Conservation (phyloP, 331 rosid genomes). For the Pyracantha coccinea region DNA sequence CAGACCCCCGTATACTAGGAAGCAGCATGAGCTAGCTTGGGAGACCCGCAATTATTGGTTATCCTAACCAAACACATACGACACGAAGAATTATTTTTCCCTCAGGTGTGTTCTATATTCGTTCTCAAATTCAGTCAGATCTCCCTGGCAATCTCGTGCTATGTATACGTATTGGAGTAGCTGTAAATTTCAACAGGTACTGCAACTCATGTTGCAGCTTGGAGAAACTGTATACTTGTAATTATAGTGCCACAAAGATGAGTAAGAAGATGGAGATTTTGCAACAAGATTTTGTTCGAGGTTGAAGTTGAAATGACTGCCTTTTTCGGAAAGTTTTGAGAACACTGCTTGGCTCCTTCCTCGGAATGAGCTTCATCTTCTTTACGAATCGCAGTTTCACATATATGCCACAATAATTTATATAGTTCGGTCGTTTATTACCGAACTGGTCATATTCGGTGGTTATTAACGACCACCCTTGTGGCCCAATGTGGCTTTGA, state of each 20-base stretch:
- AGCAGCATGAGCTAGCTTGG: not conserved
- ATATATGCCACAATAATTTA: no score
- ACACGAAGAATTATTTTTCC: not conserved
- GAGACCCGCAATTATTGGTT: not conserved
- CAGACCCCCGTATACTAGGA: not conserved
- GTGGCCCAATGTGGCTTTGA: not conserved
- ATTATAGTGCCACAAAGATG: no score
- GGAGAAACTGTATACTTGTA: not conserved
- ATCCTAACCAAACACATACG: not conserved
- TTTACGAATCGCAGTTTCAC: no score
- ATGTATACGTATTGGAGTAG: not conserved
- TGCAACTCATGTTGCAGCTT: not conserved
- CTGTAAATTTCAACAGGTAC: not conserved
- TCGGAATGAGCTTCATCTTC: no score
- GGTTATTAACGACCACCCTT: no score
- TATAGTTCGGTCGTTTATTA: no score
- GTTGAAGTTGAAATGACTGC: not conserved
- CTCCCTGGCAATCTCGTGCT: not conserved
- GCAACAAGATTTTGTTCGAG: no score
- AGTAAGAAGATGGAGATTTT: not conserved
- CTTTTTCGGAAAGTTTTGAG: no score
- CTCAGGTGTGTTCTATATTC: not conserved
- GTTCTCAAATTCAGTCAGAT: not conserved
- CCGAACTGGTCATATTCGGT: no score
- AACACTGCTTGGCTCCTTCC: no score